These are phyloP conservation scores for Coemansia brasiliensis DNA, from an alignment of 192 early-diverging fungal species.

Conservation along the genomic window DNA sequence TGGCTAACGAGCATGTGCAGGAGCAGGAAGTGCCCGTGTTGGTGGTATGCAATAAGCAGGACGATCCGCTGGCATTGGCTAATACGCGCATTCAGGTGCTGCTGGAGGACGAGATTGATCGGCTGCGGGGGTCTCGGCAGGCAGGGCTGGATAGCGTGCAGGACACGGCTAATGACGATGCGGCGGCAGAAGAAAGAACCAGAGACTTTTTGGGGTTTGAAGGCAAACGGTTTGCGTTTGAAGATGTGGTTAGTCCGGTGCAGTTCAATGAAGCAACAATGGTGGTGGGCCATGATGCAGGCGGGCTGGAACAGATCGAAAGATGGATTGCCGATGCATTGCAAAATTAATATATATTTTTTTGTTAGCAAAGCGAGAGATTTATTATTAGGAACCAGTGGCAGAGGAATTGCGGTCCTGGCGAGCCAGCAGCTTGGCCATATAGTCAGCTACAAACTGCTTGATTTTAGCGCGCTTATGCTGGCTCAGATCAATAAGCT, in stretches of 20 bases:
- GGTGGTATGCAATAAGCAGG: constrained; percentile 84
- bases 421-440: constrained; percentile 13
- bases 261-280: constrained; percentile 67
- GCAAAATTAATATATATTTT: not conserved
- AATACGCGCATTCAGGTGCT: constrained; percentile 63
- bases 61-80: constrained; percentile 69
- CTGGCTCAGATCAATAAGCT: constrained; percentile 45
- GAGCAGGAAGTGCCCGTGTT: constrained; percentile 63
- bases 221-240: constrained; percentile 76
- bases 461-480: constrained; percentile 54
- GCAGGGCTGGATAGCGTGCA: constrained; percentile 30
- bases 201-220: constrained; percentile 80
- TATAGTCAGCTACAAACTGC: constrained; percentile 51
- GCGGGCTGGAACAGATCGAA: constrained; percentile 60
- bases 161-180: constrained; percentile 19
- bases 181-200: constrained; percentile 59
- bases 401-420: not conserved
- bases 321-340: constrained; percentile 60
- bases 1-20: constrained; percentile 63
- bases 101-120: constrained; percentile 77
- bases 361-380: no score
- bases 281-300: constrained; percentile 50
- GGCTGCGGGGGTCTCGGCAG: constrained; percentile 27
- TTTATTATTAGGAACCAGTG: not conserved
- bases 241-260: constrained; percentile 72